phyloP scores from a whole-genome alignment of 129 eudicot species.

The Tanacetum coccineum region DNA sequence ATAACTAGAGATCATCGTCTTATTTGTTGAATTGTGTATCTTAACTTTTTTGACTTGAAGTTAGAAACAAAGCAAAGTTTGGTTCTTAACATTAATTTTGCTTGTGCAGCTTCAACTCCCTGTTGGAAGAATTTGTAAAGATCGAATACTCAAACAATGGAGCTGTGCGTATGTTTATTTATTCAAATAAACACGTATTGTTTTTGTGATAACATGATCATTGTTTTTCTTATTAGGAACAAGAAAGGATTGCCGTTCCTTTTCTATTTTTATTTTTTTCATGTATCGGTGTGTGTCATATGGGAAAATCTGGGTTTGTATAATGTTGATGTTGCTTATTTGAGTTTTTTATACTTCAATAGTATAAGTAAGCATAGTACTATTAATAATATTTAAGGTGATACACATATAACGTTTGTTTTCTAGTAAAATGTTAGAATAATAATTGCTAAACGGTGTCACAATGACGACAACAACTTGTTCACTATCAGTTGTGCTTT shows the following conservation, averaged over 20 bases:
- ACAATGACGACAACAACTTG: too few species aligned
- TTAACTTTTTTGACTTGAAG: background rate
- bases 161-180: conserved; percentile 20
- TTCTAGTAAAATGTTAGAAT: too few species aligned
- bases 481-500: too few species aligned
- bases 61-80: background rate
- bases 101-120: conserved; percentile 26
- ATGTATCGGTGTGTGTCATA: conserved; percentile 19
- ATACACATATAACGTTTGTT: too few species aligned
- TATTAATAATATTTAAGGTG: background rate
- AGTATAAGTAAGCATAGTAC: too few species aligned
- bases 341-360: too few species aligned
- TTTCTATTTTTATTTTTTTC: conserved; percentile 15
- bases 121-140: conserved; percentile 34
- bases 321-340: conserved; percentile 15
- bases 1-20: background rate
- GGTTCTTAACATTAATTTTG: background rate
- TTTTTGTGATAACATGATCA: conserved; percentile 23
- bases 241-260: background rate
- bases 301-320: conserved; percentile 15
- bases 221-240: conserved; percentile 13
- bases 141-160: conserved; percentile 23
- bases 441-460: too few species aligned
- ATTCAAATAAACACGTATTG: conserved; percentile 16
- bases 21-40: too few species aligned